These are phyloP conservation scores for Saccharomyces kudriavzevii DNA, from an alignment of 805 yeast species.

Conservation along the genomic window DNA sequence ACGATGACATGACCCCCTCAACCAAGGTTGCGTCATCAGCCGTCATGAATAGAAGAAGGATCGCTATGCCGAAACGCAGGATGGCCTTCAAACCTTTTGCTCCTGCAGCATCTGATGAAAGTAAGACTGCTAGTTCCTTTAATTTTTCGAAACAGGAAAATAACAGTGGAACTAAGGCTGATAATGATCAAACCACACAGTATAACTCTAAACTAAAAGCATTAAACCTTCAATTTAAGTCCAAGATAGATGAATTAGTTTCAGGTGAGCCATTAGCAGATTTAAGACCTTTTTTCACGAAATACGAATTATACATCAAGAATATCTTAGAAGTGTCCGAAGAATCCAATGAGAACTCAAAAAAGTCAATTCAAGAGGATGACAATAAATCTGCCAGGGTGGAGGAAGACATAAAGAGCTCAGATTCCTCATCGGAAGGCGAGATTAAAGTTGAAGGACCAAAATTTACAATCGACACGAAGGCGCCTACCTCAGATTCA, in stretches of 20 bases:
- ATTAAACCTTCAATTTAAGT: conserved; percentile 51
- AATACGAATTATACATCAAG: conserved; percentile 48
- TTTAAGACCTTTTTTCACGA: conserved; percentile 46
- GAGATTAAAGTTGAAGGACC: conserved; percentile 71
- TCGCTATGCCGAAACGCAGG: conserved; percentile 49
- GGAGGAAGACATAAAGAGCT: conserved; percentile 13
- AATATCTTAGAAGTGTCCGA: conserved; percentile 21
- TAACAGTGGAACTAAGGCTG: conserved; percentile 1
- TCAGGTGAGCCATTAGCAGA: conserved; percentile 44
- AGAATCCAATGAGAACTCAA: not conserved
- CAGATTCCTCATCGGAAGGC: conserved; percentile 42
- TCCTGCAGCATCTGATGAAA: conserved; percentile 7
- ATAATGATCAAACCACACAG: conserved; percentile 14
- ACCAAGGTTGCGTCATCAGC: conserved; percentile 45
- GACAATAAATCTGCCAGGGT: not conserved
- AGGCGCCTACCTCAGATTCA: conserved; percentile 44
- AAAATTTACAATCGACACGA: conserved; percentile 40
- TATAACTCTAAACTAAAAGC: conserved; percentile 51
- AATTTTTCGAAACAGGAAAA: conserved; percentile 5
- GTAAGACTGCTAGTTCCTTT: conserved; percentile 15
- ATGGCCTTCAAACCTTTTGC: conserved; percentile 13
- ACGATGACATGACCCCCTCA: conserved; percentile 33
- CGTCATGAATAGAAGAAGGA: conserved; percentile 61
- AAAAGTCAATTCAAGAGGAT: not conserved
- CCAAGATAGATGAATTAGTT: conserved; percentile 38